These are phyloP conservation scores for Tolypocladium tundrense DNA, from an alignment of 2,329 filamentous ascomycete species.

Conservation along the genomic window DNA sequence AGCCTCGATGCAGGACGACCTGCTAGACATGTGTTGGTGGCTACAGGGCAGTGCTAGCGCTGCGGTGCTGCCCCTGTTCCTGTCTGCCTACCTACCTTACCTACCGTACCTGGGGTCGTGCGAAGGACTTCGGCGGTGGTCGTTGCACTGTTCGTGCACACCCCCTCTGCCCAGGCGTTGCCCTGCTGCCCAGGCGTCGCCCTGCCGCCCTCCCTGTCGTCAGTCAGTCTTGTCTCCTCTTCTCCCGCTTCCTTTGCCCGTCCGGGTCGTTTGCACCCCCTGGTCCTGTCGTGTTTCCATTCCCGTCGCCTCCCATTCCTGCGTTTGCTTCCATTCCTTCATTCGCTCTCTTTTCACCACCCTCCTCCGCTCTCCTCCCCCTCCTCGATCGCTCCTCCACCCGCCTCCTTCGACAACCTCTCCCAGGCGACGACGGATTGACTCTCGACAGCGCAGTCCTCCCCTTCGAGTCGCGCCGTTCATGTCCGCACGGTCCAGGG, in stretches of 20 bases:
- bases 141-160: background rate
- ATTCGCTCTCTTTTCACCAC: slow-evolving; percentile 13
- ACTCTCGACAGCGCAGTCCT: slow-evolving; percentile 19
- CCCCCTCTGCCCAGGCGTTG: background rate
- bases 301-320: slow-evolving; percentile 13
- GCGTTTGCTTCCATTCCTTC: slow-evolving; percentile 15
- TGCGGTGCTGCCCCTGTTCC: background rate
- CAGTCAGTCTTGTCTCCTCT: slow-evolving; percentile 6
- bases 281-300: slow-evolving; percentile 23
- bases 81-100: background rate
- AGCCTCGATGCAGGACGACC: background rate
- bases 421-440: slow-evolving; percentile 21
- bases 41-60: background rate
- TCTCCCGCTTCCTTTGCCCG: slow-evolving; percentile 3
- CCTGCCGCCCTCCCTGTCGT: slow-evolving; percentile 4
- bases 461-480: slow-evolving; percentile 9
- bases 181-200: background rate
- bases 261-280: slow-evolving; percentile 6
- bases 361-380: slow-evolving; percentile 9
- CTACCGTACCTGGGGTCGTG: background rate
- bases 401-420: slow-evolving; percentile 19
- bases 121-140: background rate
- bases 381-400: slow-evolving; percentile 10
- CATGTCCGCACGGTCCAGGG: slow-evolving; percentile 15
- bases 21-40: background rate